Conservation (phyloP, 2,329 filamentous ascomycete genomes). For the Epichloe elymi region DNA sequence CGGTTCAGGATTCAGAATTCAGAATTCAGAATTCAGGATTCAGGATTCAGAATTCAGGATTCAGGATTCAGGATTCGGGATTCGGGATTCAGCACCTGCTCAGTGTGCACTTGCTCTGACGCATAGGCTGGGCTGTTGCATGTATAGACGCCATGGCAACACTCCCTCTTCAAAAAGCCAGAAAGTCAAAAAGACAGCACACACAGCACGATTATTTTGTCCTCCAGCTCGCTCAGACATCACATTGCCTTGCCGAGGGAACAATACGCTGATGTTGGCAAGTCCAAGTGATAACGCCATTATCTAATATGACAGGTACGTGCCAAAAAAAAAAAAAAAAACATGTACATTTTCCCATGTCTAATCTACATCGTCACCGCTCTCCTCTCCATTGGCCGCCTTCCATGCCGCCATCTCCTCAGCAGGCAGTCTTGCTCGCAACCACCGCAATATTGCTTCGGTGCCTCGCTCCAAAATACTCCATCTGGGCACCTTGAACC, state of each 20-base stretch:
- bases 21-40: too few species aligned
- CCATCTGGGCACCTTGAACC: slow-evolving; percentile 76
- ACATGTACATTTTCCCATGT: not conserved
- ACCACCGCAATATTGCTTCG: slow-evolving; percentile 68
- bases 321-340: not conserved
- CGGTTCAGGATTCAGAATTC: not conserved
- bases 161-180: not conserved
- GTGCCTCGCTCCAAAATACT: slow-evolving; percentile 78
- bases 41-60: too few species aligned
- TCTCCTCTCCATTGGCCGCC: slow-evolving; percentile 28
- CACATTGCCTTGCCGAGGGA: too few species aligned
- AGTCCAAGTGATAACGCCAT: not conserved
- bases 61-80: too few species aligned
- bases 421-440: slow-evolving; percentile 61
- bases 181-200: too few species aligned
- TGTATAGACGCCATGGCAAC: not conserved
- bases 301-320: not conserved
- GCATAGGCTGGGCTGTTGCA: not conserved
- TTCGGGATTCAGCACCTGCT: not conserved
- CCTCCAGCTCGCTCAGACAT: too few species aligned
- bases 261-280: not conserved
- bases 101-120: not conserved
- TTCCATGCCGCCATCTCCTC: slow-evolving; percentile 46
- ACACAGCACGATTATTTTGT: too few species aligned
- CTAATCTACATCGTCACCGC: slow-evolving; percentile 9